Conservation (phyloP, 768 basidiomycete species). For the Leccinum truebloodii region DNA sequence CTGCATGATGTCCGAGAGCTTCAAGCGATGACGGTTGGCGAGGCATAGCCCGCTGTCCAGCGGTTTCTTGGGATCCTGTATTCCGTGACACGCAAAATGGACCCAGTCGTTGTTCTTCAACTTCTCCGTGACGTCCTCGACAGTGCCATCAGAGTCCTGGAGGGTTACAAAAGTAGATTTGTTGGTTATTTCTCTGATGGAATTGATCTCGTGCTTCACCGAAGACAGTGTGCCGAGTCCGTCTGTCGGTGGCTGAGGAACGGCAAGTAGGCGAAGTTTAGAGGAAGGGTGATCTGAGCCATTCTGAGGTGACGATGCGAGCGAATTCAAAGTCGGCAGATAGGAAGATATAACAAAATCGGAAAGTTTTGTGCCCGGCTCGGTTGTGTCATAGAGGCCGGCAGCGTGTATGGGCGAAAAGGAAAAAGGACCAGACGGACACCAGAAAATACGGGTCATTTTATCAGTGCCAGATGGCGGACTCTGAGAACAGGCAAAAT, state of each 20-base stretch:
- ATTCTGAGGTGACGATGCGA: neutral
- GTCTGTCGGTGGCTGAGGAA: neutral
- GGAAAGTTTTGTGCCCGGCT: neutral
- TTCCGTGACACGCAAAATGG: neutral
- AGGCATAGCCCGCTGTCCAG: neutral
- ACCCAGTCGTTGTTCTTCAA: neutral
- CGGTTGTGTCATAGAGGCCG: neutral
- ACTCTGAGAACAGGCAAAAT: neutral
- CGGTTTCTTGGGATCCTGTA: neutral
- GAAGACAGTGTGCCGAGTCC: constrained; percentile 8
- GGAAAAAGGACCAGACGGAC: neutral
- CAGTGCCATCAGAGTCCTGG: neutral
- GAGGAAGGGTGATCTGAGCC: rapidly evolving
- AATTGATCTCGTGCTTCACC: neutral
- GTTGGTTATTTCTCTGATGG: neutral
- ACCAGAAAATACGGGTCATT: neutral
- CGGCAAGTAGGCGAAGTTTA: neutral
- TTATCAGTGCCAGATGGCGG: neutral
- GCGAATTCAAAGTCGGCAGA: neutral
- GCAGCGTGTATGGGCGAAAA: neutral
- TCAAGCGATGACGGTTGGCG: neutral
- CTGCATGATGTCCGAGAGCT: neutral
- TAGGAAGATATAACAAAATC: neutral
- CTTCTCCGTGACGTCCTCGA: neutral
- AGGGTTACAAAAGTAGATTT: neutral